Percentiles rank a stretch among this genome's conserved stretches.
These are phyloP conservation scores for Naganishia albida DNA, from an alignment of 1,284 basidiomycete genomes.

Conservation along the genomic window DNA sequence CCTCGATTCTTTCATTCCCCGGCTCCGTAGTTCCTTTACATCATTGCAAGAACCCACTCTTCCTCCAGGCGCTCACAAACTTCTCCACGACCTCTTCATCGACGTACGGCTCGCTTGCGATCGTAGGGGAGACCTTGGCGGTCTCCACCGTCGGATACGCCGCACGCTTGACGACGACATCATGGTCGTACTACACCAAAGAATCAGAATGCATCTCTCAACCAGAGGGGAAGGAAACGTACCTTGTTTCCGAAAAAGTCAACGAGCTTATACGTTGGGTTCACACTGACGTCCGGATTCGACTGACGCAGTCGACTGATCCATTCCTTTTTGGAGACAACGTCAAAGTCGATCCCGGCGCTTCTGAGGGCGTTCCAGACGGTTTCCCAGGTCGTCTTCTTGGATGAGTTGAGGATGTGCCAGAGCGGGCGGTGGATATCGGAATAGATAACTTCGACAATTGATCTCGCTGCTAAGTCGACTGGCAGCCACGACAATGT, in stretches of 20 bases:
- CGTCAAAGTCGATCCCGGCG: conserved; percentile 70
- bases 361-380: conserved; percentile 66
- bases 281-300: conserved; percentile 55
- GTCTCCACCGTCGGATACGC: conserved; percentile 19
- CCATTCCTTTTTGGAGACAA: conserved; percentile 66
- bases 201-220: background rate
- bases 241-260: conserved; percentile 27
- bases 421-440: conserved; percentile 59
- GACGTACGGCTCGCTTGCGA: conserved; percentile 22
- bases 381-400: conserved; percentile 48
- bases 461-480: conserved; percentile 60
- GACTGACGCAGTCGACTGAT: conserved; percentile 56
- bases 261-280: conserved; percentile 60
- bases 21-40: too few species aligned
- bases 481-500: conserved; percentile 63
- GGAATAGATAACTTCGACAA: conserved; percentile 58
- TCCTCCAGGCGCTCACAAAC: conserved; percentile 22
- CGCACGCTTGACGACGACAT: conserved; percentile 10
- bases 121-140: conserved; percentile 11
- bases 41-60: conserved; percentile 24
- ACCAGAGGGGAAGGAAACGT: background rate
- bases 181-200: conserved; percentile 22
- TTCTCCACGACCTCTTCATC: conserved; percentile 22
- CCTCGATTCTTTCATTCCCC: too few species aligned
- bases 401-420: conserved; percentile 65